A percentile compares a stretch with the other conserved stretches of the same genome.
Evolutionary conservation across 2,329 filamentous ascomycete genomes (phyloP).

Genomic region (Cladosporium phlei): DNA sequence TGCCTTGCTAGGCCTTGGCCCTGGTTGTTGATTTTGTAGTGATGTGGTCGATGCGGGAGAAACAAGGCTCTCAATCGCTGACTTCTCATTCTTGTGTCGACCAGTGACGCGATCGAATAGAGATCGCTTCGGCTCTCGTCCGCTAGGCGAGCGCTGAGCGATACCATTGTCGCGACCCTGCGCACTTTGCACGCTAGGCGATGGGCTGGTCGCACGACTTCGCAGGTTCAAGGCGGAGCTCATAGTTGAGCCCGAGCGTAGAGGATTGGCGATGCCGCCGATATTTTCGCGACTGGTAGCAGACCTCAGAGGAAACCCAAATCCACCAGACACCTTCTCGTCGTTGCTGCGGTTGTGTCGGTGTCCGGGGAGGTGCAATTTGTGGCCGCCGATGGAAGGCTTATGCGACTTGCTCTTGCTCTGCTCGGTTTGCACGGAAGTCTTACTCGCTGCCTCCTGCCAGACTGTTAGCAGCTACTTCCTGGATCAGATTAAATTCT

Average conservation of each 20-base stretch:
- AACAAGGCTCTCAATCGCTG: slow-evolving; percentile 35
- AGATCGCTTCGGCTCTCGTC: slow-evolving; percentile 44
- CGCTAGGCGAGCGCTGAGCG: slow-evolving; percentile 54
- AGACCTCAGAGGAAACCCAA: slow-evolving; percentile 60
- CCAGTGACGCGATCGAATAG: slow-evolving; percentile 52
- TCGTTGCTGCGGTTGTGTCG: slow-evolving; percentile 64
- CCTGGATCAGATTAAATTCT: neutral
- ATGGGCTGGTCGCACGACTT: slow-evolving; percentile 72
- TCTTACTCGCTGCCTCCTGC: slow-evolving; percentile 8
- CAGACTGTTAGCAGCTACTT: neutral
- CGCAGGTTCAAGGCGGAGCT: slow-evolving; percentile 48
- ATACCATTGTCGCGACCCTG: slow-evolving; percentile 42
- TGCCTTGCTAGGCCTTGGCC: slow-evolving; percentile 17
- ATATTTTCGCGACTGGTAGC: slow-evolving; percentile 72
- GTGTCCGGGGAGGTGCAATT: slow-evolving; percentile 63
- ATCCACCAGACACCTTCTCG: slow-evolving; percentile 41
- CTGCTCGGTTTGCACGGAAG: slow-evolving; percentile 19
- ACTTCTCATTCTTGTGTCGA: slow-evolving; percentile 41
- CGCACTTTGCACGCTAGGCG: slow-evolving; percentile 66
- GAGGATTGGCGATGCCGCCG: slow-evolving; percentile 62
- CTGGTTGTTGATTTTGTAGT: slow-evolving; percentile 34
- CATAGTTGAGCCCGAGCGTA: slow-evolving; percentile 45
- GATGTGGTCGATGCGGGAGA: slow-evolving; percentile 38
- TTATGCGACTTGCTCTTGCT: slow-evolving; percentile 30
- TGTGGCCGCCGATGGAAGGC: slow-evolving; percentile 47